Conservation (phyloP, 768 basidiomycete genomes). For the Russula brevipes region DNA sequence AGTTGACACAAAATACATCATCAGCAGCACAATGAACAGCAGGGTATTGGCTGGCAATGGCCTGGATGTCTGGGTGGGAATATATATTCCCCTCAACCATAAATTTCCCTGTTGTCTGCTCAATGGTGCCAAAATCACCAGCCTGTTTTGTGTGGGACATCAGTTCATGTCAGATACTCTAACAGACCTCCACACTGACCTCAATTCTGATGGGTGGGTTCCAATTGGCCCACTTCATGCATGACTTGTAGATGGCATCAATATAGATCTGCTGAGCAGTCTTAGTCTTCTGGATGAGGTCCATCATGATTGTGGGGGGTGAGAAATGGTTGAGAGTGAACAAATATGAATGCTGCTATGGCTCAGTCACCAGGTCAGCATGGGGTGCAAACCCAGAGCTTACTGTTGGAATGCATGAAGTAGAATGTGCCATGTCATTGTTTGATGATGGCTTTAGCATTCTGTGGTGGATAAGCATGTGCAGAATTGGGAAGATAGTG, state of each 20-base stretch:
- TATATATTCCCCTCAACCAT: constrained; percentile 11
- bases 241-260: constrained; percentile 5
- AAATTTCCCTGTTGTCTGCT: constrained; percentile 1
- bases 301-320: constrained; percentile 2
- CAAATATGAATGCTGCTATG: too few relatives aligned
- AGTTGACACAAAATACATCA: constrained; percentile 1
- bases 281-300: neutral
- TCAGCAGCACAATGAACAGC: neutral
- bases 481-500: too few relatives aligned
- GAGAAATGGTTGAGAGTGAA: too few relatives aligned
- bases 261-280: constrained; percentile 8
- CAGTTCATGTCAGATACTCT: neutral
- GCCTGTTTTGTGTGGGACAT: neutral
- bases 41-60: neutral
- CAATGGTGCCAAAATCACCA: constrained; percentile 10
- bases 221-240: constrained; percentile 10
- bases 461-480: too few relatives aligned
- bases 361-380: too few relatives aligned
- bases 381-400: too few relatives aligned
- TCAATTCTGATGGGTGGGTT: neutral
- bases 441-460: too few relatives aligned
- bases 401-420: too few relatives aligned
- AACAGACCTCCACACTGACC: neutral
- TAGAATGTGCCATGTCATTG: too few relatives aligned
- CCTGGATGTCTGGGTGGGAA: neutral